Percentiles rank a stretch among this genome's conserved stretches.
These are phyloP conservation scores for Hemisphaericaspora lyxosophila DNA, from an alignment of 1,139 yeast genomes.

Conservation along the genomic window DNA sequence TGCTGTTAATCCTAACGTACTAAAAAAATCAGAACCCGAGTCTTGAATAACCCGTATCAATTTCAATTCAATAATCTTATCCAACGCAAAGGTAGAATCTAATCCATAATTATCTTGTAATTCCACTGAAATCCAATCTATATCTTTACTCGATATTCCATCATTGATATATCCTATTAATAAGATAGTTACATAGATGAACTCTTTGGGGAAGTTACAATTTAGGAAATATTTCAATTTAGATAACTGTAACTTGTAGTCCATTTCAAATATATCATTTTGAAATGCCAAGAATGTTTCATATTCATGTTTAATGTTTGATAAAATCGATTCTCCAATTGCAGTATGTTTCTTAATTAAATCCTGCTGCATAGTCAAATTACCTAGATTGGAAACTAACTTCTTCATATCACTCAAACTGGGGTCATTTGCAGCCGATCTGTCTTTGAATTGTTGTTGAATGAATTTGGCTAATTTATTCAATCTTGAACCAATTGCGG, in stretches of 20 bases:
- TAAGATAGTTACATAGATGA: conserved; percentile 50
- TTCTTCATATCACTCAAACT: conserved; percentile 63
- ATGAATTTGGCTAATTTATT: conserved; percentile 70
- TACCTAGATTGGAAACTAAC: conserved; percentile 70
- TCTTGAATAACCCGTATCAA: conserved; percentile 27
- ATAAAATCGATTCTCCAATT: conserved; percentile 68
- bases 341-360: conserved; percentile 72
- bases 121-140: conserved; percentile 47
- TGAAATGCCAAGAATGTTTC: conserved; percentile 65
- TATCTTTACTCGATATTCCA: conserved; percentile 65
- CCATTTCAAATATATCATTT: conserved; percentile 66
- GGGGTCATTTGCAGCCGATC: conserved; percentile 35
- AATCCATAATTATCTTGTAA: conserved; percentile 62
- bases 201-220: conserved; percentile 29
- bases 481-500: conserved; percentile 71
- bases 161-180: conserved; percentile 59
- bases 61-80: conserved; percentile 25
- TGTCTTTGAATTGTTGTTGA: conserved; percentile 61
- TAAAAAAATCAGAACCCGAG: conserved; percentile 26
- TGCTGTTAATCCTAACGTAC: conserved; percentile 22
- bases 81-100: conserved; percentile 34
- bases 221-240: conserved; percentile 51
- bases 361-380: conserved; percentile 66
- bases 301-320: conserved; percentile 48
- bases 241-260: conserved; percentile 52